Percentiles rank a stretch among this genome's conserved stretches.
phyloP scores from a whole-genome alignment of 2,329 filamentous ascomycete species.

The Teratosphaeria destructans region DNA sequence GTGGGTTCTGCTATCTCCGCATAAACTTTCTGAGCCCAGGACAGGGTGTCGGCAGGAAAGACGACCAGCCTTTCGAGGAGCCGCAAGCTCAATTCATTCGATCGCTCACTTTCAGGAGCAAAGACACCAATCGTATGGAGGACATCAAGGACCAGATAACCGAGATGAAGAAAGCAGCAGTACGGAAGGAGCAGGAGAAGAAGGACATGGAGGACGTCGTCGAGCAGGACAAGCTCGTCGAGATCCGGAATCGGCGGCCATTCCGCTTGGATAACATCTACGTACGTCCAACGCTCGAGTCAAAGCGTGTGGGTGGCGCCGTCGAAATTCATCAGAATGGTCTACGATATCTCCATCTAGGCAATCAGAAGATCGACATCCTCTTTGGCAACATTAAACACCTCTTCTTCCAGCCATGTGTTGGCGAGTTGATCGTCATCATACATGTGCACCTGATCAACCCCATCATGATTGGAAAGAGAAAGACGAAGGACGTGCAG shows the following conservation, averaged over 20 bases:
- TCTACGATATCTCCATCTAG: constrained; percentile 81
- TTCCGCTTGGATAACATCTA: constrained; percentile 88
- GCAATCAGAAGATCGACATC: constrained; percentile 78
- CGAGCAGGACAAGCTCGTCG: constrained; percentile 92
- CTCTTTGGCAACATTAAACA: constrained; percentile 98
- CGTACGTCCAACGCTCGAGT: constrained; percentile 88
- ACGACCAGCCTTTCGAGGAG: constrained; percentile 96
- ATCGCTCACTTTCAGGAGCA: constrained; percentile 88
- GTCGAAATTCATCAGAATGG: constrained; percentile 98
- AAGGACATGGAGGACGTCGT: constrained; percentile 99
- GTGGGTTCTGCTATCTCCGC: constrained; percentile 83
- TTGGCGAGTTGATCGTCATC: constrained; percentile 91
- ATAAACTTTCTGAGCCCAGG: constrained; percentile 97
- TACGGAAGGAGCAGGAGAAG: constrained; percentile 93
- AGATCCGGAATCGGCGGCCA: constrained; percentile 88
- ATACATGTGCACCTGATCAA: constrained; percentile 98
- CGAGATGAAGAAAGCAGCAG: constrained; percentile 85
- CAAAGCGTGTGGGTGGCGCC: constrained; percentile 90
- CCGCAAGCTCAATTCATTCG: constrained; percentile 90
- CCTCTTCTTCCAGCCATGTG: constrained; percentile 95
- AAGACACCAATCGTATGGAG: constrained; percentile 76
- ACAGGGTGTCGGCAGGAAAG: constrained; percentile 91
- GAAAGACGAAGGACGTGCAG: constrained; percentile 97
- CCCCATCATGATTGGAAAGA: constrained; percentile 95
- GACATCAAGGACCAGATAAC: constrained; percentile 89